Conservation (phyloP, 73 alveolate genomes). For the Stentor roeselii region DNA sequence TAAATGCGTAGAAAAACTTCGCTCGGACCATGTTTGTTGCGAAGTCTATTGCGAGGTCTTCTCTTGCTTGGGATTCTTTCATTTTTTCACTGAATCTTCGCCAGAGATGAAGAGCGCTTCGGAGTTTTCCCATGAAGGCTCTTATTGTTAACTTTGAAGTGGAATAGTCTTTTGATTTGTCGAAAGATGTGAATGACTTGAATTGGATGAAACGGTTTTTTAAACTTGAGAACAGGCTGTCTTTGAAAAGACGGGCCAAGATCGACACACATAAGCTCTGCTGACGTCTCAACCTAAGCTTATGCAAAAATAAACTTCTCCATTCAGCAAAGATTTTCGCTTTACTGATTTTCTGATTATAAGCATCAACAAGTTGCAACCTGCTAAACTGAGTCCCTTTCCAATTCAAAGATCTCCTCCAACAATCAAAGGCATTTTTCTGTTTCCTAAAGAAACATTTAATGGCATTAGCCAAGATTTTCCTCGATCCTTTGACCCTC, state of each 20-base stretch:
- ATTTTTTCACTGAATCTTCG: not conserved
- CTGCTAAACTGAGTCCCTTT: not conserved
- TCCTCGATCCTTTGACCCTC: not conserved
- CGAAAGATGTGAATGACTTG: not conserved
- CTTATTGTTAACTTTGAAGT: not conserved
- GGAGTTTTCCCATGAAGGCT: not conserved
- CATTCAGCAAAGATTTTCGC: not conserved
- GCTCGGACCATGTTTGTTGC: not conserved
- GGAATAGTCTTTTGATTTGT: not conserved
- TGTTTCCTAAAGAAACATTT: not conserved
- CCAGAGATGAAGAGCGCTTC: not conserved
- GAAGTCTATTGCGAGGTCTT: not conserved
- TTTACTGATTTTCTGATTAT: not conserved
- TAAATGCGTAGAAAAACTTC: not conserved
- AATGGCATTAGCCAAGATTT: not conserved
- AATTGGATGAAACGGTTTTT: not conserved
- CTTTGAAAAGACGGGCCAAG: not conserved
- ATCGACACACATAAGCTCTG: not conserved
- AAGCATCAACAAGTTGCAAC: not conserved
- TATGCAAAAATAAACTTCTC: not conserved
- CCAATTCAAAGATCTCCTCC: not conserved
- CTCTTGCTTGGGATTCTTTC: not conserved
- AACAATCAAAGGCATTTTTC: not conserved
- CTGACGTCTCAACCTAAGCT: not conserved
- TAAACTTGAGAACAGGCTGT: not conserved